Evolutionary conservation across 177 flowering plant genomes (phyloP).

Genomic region (Tripterygium wilfordii): DNA sequence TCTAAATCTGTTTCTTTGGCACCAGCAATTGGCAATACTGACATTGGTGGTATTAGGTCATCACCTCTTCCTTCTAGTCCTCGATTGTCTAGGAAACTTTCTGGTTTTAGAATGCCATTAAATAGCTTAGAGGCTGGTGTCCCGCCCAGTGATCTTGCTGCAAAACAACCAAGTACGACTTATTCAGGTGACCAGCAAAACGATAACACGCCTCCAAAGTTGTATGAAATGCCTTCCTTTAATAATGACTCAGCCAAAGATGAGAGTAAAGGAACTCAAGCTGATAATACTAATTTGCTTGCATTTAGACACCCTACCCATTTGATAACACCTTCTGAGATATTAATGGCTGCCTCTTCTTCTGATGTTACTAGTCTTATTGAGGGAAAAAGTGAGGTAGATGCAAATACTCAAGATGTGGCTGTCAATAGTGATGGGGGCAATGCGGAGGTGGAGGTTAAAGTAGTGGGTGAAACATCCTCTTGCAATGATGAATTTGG

Average conservation of each 20-base stretch:
- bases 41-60: conserved; percentile 35
- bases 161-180: conserved; percentile 43
- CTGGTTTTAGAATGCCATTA: conserved; percentile 48
- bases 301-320: conserved; percentile 79
- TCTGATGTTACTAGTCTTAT: conserved; percentile 36
- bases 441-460: conserved; percentile 69
- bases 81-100: conserved; percentile 42
- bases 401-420: conserved; percentile 51
- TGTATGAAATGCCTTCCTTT: conserved; percentile 33
- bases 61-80: conserved; percentile 69
- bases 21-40: conserved; percentile 26
- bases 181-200: conserved; percentile 58
- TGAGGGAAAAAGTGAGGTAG: conserved; percentile 41
- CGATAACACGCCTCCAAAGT: conserved; percentile 28
- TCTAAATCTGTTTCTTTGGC: conserved; percentile 27
- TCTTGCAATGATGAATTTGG: conserved; percentile 32
- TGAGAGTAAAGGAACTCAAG: conserved; percentile 38
- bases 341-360: conserved; percentile 57
- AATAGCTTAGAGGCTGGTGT: conserved; percentile 39
- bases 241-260: conserved; percentile 40
- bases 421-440: conserved; percentile 35
- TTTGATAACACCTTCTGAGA: conserved; percentile 85
- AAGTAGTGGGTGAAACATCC: conserved; percentile 69
- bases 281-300: conserved; percentile 35
- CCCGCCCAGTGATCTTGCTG: conserved; percentile 31